phyloP scores from a whole-genome alignment of 306 rosid genomes.

The Casuarina glauca region DNA sequence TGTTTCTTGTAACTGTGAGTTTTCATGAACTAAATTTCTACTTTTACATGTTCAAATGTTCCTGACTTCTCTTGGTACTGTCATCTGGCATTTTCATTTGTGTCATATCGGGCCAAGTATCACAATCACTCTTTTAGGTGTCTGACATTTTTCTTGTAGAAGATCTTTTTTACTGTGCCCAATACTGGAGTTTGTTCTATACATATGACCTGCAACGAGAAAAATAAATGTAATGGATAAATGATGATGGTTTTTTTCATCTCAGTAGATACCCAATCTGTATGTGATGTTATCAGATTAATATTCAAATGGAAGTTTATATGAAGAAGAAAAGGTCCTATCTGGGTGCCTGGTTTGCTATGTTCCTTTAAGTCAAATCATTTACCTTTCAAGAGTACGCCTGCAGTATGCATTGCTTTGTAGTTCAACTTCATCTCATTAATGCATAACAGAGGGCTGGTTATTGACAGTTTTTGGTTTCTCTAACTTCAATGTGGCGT shows the following conservation, averaged over 20 bases:
- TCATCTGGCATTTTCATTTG: neutral
- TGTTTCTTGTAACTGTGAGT: conserved; percentile 20
- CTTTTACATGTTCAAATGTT: neutral
- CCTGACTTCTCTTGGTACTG: neutral
- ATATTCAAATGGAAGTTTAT: neutral
- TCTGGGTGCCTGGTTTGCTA: neutral
- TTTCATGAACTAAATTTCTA: neutral
- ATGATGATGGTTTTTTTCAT: neutral
- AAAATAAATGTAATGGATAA: neutral
- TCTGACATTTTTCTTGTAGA: neutral
- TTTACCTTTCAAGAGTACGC: neutral
- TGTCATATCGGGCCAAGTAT: neutral
- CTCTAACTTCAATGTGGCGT: neutral
- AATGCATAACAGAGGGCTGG: neutral
- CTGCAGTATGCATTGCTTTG: neutral
- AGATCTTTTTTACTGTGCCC: too few relatives aligned
- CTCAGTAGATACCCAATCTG: neutral
- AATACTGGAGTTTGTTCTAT: too few relatives aligned
- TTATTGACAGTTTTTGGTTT: neutral
- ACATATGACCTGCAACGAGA: too few relatives aligned
- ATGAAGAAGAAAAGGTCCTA: neutral
- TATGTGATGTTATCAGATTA: neutral
- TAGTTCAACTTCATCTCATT: neutral
- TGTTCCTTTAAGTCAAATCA: neutral
- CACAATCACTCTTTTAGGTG: neutral